phyloP scores from a whole-genome alignment of 2,329 filamentous ascomycete species.

The Microsporum canis region DNA sequence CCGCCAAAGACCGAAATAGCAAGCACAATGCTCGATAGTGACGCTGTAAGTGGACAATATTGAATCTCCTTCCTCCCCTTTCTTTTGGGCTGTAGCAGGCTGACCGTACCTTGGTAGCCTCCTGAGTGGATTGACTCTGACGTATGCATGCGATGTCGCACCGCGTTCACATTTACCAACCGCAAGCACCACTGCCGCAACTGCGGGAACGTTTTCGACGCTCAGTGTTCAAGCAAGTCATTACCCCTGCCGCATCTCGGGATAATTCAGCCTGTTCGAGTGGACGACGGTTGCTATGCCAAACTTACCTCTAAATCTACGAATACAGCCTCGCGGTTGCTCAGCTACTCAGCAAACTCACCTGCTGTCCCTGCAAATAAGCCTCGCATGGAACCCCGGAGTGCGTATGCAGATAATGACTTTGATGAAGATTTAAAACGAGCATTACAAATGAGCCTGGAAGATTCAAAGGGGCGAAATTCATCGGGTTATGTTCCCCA shows the following conservation, averaged over 20 bases:
- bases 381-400: constrained; percentile 77
- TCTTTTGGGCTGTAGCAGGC: background rate
- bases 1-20: constrained; percentile 75
- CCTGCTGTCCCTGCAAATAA: constrained; percentile 49
- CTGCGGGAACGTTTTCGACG: constrained; percentile 94
- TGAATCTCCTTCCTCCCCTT: background rate
- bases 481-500: constrained; percentile 62
- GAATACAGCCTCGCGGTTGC: constrained; percentile 12
- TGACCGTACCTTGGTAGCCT: constrained; percentile 44
- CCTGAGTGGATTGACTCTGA: constrained; percentile 97
- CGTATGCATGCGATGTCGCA: constrained; percentile 95
- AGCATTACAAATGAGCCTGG: constrained; percentile 90
- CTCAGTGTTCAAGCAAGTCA: constrained; percentile 82
- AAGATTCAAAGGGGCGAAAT: constrained; percentile 70
- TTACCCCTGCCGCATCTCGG: constrained; percentile 84
- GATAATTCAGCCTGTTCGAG: constrained; percentile 79
- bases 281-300: constrained; percentile 90
- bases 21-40: constrained; percentile 97
- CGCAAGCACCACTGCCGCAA: constrained; percentile 97
- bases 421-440: constrained; percentile 93
- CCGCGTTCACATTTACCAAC: constrained; percentile 92
- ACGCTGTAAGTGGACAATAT: constrained; percentile 58
- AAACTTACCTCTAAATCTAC: constrained; percentile 65
- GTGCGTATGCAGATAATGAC: constrained; percentile 73
- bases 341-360: constrained; percentile 32